phyloP scores from a whole-genome alignment of 1,284 basidiomycete genomes.

The Laetiporus sulphureus region DNA sequence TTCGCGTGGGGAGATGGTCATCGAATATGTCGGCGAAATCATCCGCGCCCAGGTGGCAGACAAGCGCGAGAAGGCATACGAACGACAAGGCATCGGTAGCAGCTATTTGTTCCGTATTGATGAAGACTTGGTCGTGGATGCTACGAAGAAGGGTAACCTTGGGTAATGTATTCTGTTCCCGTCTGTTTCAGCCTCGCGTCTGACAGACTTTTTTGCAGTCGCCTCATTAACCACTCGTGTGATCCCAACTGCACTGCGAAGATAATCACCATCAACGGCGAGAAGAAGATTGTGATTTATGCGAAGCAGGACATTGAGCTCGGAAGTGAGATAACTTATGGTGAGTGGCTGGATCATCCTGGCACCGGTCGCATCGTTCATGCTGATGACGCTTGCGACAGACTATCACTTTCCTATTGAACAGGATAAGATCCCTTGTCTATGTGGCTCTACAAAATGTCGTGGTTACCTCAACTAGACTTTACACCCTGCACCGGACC shows the following conservation, averaged over 20 bases:
- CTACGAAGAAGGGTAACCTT: conserved; percentile 97
- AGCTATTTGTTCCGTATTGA: conserved; percentile 93
- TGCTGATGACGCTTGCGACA: conserved; percentile 24
- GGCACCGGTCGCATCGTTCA: neutral
- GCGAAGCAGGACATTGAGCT: conserved; percentile 92
- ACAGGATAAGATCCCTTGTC: conserved; percentile 87
- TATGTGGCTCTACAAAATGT: conserved; percentile 83
- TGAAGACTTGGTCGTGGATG: conserved; percentile 92
- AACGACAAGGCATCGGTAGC: conserved; percentile 91
- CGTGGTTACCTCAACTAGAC: conserved; percentile 83
- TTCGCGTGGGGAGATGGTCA: conserved; percentile 95
- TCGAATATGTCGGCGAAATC: conserved; percentile 98
- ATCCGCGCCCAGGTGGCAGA: conserved; percentile 95
- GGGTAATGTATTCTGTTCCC: conserved; percentile 73
- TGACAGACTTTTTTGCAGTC: conserved; percentile 39
- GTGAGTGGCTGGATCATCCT: conserved; percentile 38
- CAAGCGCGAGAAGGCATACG: conserved; percentile 94
- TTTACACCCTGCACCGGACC: conserved; percentile 9
- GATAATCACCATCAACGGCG: conserved; percentile 97
- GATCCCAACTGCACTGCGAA: conserved; percentile 97
- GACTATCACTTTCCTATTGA: conserved; percentile 94
- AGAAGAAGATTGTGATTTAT: conserved; percentile 99
- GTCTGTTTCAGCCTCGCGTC: conserved; percentile 7
- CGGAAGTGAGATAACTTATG: conserved; percentile 93
- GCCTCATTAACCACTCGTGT: conserved; percentile 95